Evolutionary conservation across 2,329 filamentous ascomycete species (phyloP), one percentile per base, ranked within the genome.

Genomic region (Xylaria hypoxylon): DNA sequence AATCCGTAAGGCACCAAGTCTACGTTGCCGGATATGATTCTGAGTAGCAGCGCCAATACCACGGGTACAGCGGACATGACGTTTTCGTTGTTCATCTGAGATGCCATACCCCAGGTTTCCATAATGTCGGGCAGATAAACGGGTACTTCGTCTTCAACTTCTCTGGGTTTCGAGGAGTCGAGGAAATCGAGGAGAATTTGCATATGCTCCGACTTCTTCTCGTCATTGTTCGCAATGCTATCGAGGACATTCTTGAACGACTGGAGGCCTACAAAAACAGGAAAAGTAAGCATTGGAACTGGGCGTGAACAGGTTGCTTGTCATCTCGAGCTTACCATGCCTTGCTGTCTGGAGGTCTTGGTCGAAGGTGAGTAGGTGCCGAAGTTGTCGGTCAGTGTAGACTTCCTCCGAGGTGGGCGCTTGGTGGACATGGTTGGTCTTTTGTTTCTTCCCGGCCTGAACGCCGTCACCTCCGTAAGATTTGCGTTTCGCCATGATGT

Each of bases 101-200:
- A 89, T 3, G 92, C 94, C 80, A 92, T 94, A 53, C 89, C 89
- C 95, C 95, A 98, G 65, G 90, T 93, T 73, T 96, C 92, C 80
- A 96, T 92, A 44, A 98, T 81, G 73, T 97, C 93, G 2, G 86
- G 81, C 33, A 98, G 86, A 72, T 90, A 93, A 26, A 90, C 83
- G 6, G 86, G 82, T 59, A 87, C 84, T 59, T 87, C 85, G 42
- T 89, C 87, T 45, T 80, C 84, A 62, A 83, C 80, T 62, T 82
- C 79, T 71, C 79, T 78, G 1, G 86, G 85, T 71, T 83, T 84
- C 61, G 85, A 80, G 7, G 82, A 79, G 51, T 88, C 83, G 55
- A 96, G 86, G 76, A 91, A 96, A 71, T 92, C 88, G 70, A 84
- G 84, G 35, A 95, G 81, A 59, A 95, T 90, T 76, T 80, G 80